These are phyloP conservation scores for Hygrocybe punicea DNA, from an alignment of 768 basidiomycete genomes.

Conservation along the genomic window DNA sequence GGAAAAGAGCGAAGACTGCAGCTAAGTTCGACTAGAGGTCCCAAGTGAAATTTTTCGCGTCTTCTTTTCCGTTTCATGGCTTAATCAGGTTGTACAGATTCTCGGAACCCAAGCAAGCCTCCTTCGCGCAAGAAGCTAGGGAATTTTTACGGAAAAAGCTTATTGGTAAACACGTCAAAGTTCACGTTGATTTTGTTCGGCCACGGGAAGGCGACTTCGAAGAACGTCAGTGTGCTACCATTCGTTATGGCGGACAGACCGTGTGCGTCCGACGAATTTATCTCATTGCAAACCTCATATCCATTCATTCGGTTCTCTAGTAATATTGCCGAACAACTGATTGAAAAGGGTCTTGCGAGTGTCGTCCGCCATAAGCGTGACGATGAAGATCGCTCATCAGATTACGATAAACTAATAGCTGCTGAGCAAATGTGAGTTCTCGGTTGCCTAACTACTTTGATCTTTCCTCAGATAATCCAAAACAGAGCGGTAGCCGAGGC, in stretches of 20 bases:
- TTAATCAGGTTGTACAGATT: conserved; percentile 44
- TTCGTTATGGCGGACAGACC: conserved; percentile 79
- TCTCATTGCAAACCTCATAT: not conserved
- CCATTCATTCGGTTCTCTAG: conserved; percentile 36
- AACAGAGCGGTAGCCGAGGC: conserved; percentile 70
- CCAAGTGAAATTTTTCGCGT: conserved; percentile 52
- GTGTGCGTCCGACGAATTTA: conserved; percentile 47
- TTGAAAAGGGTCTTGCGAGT: conserved; percentile 89
- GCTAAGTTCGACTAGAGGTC: conserved; percentile 83
- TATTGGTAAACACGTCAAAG: conserved; percentile 84
- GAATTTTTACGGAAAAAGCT: conserved; percentile 90
- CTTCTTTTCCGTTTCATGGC: not conserved
- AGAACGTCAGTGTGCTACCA: conserved; percentile 86
- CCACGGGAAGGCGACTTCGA: conserved; percentile 92
- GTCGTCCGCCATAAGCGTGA: conserved; percentile 90
- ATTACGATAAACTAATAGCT: conserved; percentile 93
- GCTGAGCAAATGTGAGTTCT: conserved; percentile 81
- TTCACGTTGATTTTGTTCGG: conserved; percentile 85
- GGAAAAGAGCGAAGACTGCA: conserved; percentile 80
- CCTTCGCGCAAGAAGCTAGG: conserved; percentile 86
- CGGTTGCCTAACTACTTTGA: not conserved
- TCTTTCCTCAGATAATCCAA: conserved; percentile 11
- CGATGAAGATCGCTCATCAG: conserved; percentile 93
- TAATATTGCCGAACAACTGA: conserved; percentile 87
- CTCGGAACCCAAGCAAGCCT: conserved; percentile 81